phyloP scores from a whole-genome alignment of 345 rosid genomes.

The Eucalyptus guilfoylei region DNA sequence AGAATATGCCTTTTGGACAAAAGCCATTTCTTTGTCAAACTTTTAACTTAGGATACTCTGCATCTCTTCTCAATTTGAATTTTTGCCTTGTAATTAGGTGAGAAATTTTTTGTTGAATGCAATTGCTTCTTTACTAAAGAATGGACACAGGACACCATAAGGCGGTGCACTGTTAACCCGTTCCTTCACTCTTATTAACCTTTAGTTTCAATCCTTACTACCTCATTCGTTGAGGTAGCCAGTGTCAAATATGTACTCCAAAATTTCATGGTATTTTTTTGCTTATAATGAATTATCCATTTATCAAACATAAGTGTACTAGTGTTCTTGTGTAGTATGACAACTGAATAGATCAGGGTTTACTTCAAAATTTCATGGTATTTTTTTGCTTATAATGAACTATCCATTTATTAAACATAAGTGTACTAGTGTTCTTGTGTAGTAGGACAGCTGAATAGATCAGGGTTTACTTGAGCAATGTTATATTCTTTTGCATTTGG shows the following conservation, averaged over 20 bases:
- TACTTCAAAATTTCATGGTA: too few species aligned
- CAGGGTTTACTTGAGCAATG: neutral
- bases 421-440: neutral
- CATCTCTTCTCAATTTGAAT: neutral
- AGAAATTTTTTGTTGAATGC: neutral
- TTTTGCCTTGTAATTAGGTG: neutral
- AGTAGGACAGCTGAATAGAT: neutral
- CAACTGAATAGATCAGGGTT: neutral
- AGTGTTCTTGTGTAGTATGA: neutral
- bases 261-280: neutral
- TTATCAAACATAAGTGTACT: neutral
- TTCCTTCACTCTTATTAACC: neutral
- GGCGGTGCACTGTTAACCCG: neutral
- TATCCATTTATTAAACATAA: too few species aligned
- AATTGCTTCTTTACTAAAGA: neutral
- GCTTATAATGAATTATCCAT: neutral
- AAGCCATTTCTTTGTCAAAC: neutral
- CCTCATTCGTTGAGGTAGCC: neutral
- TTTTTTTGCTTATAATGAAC: too few species aligned
- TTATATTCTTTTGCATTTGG: neutral
- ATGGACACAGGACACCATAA: neutral
- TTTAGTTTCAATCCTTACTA: neutral
- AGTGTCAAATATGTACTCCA: neutral
- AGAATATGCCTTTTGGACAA: neutral
- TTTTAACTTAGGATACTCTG: neutral